phyloP scores from a whole-genome alignment of 73 alveolate species.

The Paramecium tetraurelia region DNA sequence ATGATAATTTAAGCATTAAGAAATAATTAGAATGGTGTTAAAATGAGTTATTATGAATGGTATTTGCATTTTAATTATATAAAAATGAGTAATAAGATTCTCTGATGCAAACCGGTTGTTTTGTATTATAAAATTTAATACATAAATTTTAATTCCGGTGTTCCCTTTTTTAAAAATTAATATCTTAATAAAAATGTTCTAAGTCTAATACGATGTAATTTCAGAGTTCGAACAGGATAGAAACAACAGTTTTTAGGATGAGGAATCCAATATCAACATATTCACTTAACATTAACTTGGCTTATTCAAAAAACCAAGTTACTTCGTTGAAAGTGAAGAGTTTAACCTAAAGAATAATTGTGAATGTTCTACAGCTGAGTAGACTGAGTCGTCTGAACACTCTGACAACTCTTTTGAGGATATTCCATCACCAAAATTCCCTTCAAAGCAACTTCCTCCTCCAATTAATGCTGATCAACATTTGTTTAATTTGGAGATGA shows the following conservation, averaged over 20 bases:
- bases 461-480: background rate
- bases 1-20: too few species aligned
- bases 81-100: background rate
- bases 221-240: background rate
- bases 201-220: background rate
- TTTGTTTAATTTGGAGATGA: background rate
- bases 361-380: background rate
- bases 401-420: background rate
- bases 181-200: background rate
- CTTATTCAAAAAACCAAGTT: background rate
- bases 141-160: constrained; percentile 3
- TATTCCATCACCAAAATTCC: background rate
- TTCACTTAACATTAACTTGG: background rate
- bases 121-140: background rate
- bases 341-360: background rate
- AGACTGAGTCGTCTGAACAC: background rate
- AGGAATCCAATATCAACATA: background rate
- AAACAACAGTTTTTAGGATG: background rate
- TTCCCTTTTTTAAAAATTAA: constrained; percentile 2
- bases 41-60: background rate
- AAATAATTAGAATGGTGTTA: too few species aligned
- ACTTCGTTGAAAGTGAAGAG: background rate
- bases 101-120: background rate
- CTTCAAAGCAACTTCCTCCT: background rate
- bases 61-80: too few species aligned